Conservation (phyloP, 108 stramenopile species). For the Skeletonema grethae region DNA sequence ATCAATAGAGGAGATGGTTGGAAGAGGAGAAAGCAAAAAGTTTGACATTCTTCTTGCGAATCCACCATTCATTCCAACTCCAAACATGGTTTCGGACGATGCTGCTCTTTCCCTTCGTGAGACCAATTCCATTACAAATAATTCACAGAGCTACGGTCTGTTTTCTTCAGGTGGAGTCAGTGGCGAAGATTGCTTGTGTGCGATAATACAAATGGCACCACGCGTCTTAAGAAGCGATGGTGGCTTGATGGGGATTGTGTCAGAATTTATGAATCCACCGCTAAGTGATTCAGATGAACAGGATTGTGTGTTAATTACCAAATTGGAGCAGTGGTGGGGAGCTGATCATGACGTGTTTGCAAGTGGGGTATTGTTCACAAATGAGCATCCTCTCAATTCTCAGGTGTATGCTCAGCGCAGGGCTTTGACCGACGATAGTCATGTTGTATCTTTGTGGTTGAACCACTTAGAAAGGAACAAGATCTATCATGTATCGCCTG, state of each 20-base stretch:
- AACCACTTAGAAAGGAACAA: conserved; percentile 41
- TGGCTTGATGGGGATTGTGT: conserved; percentile 67
- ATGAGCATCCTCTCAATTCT: conserved; percentile 56
- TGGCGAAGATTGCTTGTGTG: conserved; percentile 67
- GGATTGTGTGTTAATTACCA: conserved; percentile 1
- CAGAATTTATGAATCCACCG: conserved; percentile 78
- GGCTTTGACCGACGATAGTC: conserved; percentile 43
- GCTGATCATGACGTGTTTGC: conserved; percentile 5
- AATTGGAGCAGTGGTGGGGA: conserved; percentile 31
- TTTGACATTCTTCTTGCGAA: conserved; percentile 77
- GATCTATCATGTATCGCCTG: conserved; percentile 67
- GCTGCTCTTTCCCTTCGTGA: conserved; percentile 24
- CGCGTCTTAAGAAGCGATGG: conserved; percentile 21
- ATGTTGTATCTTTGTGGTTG: conserved; percentile 55
- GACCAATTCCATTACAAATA: background rate
- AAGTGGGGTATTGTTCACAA: conserved; percentile 64
- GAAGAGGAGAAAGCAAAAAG: conserved; percentile 12
- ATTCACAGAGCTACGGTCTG: conserved; percentile 56
- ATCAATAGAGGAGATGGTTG: conserved; percentile 2
- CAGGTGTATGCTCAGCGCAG: conserved; percentile 61
- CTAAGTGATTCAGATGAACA: background rate
- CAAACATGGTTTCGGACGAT: conserved; percentile 44
- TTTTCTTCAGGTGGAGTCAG: conserved; percentile 71
- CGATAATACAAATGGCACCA: conserved; percentile 56
- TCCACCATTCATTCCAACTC: conserved; percentile 91